Evolutionary conservation across 202 grass and related monocot species (phyloP), one percentile per base, ranked within the genome.

Genomic region (Dendrocalamus latiflorus): DNA sequence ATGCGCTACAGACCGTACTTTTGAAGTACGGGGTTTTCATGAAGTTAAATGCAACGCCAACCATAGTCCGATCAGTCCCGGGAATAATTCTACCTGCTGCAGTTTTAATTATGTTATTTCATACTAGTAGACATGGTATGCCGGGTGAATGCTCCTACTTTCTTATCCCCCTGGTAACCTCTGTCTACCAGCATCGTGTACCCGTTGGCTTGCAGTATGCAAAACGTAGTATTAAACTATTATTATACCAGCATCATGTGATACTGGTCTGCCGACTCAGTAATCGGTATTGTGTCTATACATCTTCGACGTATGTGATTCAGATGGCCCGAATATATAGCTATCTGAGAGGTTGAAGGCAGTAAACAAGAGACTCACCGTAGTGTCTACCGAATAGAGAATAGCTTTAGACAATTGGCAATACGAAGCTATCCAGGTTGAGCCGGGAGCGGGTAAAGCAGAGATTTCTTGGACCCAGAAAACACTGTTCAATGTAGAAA

Each of bases 1-100:
- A 90, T 69, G 74, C 95, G 93, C 63, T 98, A 93, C 84, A 88
- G 89, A 57, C 95, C 93, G 14, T 98, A 97, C 84, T 84, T 88
- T 13, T 97, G 75, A 92, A 75, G 80, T 2, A 53, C 0, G 1
- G 14, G 34, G 25, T 41, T 34, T 51, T 16, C 7, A 48, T 64
- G 34, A 80, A 66, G 75, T 37, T 60, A 0, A 24, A 37, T 21
- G 66, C 59, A 41, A 44, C 22, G 25, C 20, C 28, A 43, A 33
- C 26, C 17, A 45, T 58, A 54, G 78, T 18, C 25, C 3, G 8
- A 17, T 41, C 50, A 21, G 33, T 39, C 20, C 5, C 1, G 1
- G 16, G 55, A 90, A 80, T 79, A 87, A 87, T 77, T 78, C 36
- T 36, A 69, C 60, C 34, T 53, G 53, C 67, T 43, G 25, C 34